Evolutionary conservation across 2,329 filamentous ascomycete genomes (phyloP).

Genomic region (Exserohilum turcica): DNA sequence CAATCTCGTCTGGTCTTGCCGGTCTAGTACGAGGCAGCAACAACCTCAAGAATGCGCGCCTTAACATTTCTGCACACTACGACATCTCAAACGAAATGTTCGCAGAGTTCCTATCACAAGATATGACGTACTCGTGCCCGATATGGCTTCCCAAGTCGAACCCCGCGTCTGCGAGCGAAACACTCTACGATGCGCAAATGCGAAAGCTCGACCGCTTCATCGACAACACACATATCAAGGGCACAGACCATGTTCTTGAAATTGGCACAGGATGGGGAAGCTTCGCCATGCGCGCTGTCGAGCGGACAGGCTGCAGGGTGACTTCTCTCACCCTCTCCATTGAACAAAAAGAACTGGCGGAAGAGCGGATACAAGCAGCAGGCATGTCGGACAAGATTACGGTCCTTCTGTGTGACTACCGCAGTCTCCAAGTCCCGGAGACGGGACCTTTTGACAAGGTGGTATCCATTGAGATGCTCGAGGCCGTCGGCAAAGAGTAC

Average conservation of each 20-base stretch:
- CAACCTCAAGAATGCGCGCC: constrained; percentile 56
- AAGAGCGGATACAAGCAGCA: constrained; percentile 65
- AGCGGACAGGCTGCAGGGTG: constrained; percentile 68
- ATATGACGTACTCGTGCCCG: constrained; percentile 78
- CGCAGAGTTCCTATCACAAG: constrained; percentile 71
- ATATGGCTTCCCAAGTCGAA: constrained; percentile 62
- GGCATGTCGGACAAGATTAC: constrained; percentile 65
- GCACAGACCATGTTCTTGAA: constrained; percentile 71
- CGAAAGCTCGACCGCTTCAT: constrained; percentile 71
- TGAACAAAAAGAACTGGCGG: constrained; percentile 71
- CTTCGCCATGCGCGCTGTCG: constrained; percentile 72
- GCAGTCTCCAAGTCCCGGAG: constrained; percentile 60
- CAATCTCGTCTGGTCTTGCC: constrained; percentile 62
- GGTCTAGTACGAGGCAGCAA: constrained; percentile 57
- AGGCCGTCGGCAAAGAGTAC: constrained; percentile 72
- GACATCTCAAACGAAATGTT: constrained; percentile 80
- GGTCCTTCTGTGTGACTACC: constrained; percentile 72
- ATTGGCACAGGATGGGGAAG: constrained; percentile 79
- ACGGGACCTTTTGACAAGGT: constrained; percentile 68
- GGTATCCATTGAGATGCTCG: constrained; percentile 78
- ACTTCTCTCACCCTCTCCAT: constrained; percentile 71
- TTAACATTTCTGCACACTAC: constrained; percentile 75
- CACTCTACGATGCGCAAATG: constrained; percentile 68
- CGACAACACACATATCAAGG: constrained; percentile 65
- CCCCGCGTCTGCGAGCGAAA: constrained; percentile 56